These are phyloP conservation scores for Albugo laibachii DNA, from an alignment of 352 stramenopile genomes.

Conservation along the genomic window DNA sequence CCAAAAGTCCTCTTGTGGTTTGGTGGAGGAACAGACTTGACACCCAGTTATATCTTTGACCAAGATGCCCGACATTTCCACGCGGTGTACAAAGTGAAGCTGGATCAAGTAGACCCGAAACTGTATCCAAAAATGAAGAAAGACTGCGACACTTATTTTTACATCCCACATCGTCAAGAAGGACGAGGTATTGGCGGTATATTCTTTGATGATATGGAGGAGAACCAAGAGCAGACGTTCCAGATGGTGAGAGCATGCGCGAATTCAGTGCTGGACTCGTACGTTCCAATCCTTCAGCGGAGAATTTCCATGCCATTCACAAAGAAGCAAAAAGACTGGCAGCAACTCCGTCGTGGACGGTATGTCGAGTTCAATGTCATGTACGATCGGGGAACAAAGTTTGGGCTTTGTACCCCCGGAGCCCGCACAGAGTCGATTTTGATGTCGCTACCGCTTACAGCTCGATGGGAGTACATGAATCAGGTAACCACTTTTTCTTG, in stretches of 20 bases:
- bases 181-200: slow-evolving; percentile 92
- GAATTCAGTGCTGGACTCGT: slow-evolving; percentile 82
- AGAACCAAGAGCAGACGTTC: slow-evolving; percentile 80
- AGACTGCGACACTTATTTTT: slow-evolving; percentile 96
- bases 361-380: slow-evolving; percentile 99
- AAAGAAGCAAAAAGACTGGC: slow-evolving; percentile 93
- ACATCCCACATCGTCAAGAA: slow-evolving; percentile 92
- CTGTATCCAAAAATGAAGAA: slow-evolving; percentile 93
- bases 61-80: slow-evolving; percentile 96
- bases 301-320: slow-evolving; percentile 93
- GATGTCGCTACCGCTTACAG: slow-evolving; percentile 95
- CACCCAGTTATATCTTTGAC: slow-evolving; percentile 90
- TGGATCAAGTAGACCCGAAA: slow-evolving; percentile 86
- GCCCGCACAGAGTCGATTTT: slow-evolving; percentile 97
- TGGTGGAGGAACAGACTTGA: slow-evolving; percentile 93
- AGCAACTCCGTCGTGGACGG: slow-evolving; percentile 89
- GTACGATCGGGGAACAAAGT: slow-evolving; percentile 97
- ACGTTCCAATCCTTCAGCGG: slow-evolving; percentile 89
- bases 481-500: slow-evolving; percentile 8
- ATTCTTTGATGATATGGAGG: slow-evolving; percentile 97
- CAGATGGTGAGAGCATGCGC: slow-evolving; percentile 56
- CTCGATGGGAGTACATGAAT: slow-evolving; percentile 93
- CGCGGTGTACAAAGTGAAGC: slow-evolving; percentile 86
- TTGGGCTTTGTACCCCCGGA: slow-evolving; percentile 90
- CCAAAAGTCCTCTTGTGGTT: slow-evolving; percentile 84